Evolutionary conservation across 2,329 filamentous ascomycete species (phyloP).

Genomic region (Nemania sp.): DNA sequence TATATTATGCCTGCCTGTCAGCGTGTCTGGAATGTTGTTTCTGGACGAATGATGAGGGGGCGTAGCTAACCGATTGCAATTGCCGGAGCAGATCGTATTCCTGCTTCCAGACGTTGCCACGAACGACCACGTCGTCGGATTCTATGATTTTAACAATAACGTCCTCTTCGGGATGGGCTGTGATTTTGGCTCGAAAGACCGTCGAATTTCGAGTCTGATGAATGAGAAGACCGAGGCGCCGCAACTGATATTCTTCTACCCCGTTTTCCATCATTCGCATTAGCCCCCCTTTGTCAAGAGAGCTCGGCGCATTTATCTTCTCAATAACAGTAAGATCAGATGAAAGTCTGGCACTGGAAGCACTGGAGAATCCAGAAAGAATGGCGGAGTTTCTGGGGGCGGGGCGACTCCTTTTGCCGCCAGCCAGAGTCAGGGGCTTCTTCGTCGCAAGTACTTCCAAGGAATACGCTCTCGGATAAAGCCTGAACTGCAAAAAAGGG

Average conservation of each 20-base stretch:
- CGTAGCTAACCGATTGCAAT: background rate
- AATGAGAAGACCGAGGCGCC: too few species aligned
- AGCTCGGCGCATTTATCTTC: background rate
- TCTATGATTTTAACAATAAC: background rate
- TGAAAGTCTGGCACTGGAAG: too few species aligned
- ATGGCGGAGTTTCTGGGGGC: background rate
- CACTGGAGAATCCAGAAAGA: too few species aligned
- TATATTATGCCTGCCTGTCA: background rate
- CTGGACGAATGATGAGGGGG: background rate
- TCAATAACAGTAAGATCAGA: background rate
- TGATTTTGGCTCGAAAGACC: background rate
- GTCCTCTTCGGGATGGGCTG: background rate
- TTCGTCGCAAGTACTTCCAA: background rate
- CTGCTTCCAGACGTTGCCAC: background rate
- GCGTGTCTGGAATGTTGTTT: too few species aligned
- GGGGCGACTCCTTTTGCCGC: background rate
- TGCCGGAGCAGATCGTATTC: background rate
- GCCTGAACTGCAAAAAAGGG: background rate
- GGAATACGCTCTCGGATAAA: background rate
- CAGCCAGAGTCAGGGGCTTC: background rate
- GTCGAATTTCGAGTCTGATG: background rate
- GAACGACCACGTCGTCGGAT: background rate
- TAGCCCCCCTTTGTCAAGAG: background rate
- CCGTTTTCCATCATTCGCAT: background rate
- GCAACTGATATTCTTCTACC: background rate